Evolutionary conservation across 2,329 filamentous ascomycete genomes (phyloP).

Genomic region (Alternaria triticimaculans): DNA sequence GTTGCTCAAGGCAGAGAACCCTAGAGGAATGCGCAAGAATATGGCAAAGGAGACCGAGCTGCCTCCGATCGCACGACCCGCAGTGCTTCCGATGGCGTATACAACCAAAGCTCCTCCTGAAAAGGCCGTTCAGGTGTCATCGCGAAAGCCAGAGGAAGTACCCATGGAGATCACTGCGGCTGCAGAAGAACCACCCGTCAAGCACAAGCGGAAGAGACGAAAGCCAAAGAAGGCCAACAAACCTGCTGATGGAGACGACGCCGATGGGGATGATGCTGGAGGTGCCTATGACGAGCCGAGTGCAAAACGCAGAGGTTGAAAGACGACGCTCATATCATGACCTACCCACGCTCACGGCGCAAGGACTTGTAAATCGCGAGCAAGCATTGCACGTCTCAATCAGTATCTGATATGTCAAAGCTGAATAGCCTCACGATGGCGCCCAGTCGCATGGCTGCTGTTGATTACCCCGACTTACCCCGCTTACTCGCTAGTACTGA

Average conservation of each 20-base stretch:
- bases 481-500: slow-evolving; percentile 33
- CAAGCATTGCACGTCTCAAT: neutral
- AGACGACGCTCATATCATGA: neutral
- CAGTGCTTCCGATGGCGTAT: slow-evolving; percentile 17
- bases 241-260: slow-evolving; percentile 5
- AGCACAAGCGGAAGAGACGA: slow-evolving; percentile 33
- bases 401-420: too few relatives aligned
- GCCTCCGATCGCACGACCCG: slow-evolving; percentile 30
- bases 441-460: neutral
- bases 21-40: slow-evolving; percentile 21
- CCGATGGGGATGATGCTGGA: slow-evolving; percentile 7
- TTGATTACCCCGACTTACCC: slow-evolving; percentile 21
- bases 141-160: neutral
- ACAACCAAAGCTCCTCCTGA: neutral
- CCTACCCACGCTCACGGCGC: neutral
- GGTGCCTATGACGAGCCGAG: slow-evolving; percentile 15
- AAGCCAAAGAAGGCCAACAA: slow-evolving; percentile 18
- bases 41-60: slow-evolving; percentile 7
- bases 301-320: slow-evolving; percentile 28
- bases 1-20: slow-evolving; percentile 32
- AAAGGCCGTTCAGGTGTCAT: neutral
- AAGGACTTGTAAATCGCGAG: neutral
- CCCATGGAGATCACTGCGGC: neutral
- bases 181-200: slow-evolving; percentile 14
- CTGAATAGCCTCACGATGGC: neutral